These are phyloP conservation scores for Penicillium sp. DNA, from an alignment of 2,329 filamentous ascomycete genomes.

Conservation along the genomic window DNA sequence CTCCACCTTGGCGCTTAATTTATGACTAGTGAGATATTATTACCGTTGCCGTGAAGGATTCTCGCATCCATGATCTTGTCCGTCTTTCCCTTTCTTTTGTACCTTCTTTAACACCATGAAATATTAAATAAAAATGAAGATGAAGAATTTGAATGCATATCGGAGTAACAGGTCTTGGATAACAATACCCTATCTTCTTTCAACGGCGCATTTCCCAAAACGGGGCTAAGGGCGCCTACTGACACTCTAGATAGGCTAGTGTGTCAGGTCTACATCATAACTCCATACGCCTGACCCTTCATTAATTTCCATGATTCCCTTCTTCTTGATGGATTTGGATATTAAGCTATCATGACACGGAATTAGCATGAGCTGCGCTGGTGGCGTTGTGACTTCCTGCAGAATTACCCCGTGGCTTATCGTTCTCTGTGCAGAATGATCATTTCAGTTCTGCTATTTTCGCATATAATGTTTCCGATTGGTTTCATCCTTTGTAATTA, in stretches of 20 bases:
- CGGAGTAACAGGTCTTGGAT: not conserved
- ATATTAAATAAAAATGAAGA: no score
- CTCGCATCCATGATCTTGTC: no score
- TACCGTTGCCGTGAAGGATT: not conserved
- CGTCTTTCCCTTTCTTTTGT: no score
- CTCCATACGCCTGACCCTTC: not conserved
- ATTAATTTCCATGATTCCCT: not conserved
- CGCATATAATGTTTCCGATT: not conserved
- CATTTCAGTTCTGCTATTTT: not conserved
- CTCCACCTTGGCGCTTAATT: not conserved
- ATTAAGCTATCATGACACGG: not conserved
- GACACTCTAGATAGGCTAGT: not conserved
- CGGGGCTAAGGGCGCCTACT: conserved; percentile 3
- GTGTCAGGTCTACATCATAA: not conserved
- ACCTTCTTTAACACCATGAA: no score
- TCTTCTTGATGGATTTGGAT: not conserved
- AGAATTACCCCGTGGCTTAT: not conserved
- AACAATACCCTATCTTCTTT: no score
- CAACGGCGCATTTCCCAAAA: not conserved
- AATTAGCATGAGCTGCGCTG: not conserved
- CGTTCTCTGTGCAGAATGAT: not conserved
- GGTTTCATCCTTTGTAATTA: not conserved
- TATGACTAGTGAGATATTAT: not conserved
- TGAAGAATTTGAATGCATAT: not conserved
- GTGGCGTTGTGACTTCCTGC: not conserved